Conservation (phyloP, 2,329 filamentous ascomycete species). For the Penicillium aurantiogriseum region DNA sequence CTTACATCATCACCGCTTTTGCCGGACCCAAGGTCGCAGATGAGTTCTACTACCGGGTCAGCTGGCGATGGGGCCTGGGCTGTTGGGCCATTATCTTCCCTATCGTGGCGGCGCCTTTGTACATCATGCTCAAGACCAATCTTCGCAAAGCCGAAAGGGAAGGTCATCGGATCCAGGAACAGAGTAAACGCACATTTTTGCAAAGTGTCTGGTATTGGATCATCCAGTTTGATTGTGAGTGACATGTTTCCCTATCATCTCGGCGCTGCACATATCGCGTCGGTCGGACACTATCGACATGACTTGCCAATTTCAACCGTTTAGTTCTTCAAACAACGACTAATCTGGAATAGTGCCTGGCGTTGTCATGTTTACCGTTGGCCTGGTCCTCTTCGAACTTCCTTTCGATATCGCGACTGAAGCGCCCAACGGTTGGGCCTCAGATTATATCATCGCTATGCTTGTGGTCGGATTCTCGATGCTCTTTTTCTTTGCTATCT, state of each 20-base stretch:
- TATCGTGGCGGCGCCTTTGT: slow-evolving; percentile 53
- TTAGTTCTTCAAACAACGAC: neutral
- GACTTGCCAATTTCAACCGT: neutral
- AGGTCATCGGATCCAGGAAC: slow-evolving; percentile 48
- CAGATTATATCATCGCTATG: slow-evolving; percentile 49
- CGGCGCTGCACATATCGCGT: too few relatives aligned
- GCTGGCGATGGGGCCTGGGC: slow-evolving; percentile 61
- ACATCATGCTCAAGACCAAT: slow-evolving; percentile 52
- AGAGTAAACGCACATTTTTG: slow-evolving; percentile 43
- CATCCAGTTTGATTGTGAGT: slow-evolving; percentile 56
- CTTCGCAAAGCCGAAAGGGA: slow-evolving; percentile 53
- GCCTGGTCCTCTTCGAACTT: slow-evolving; percentile 61
- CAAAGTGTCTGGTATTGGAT: slow-evolving; percentile 53
- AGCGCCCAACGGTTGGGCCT: slow-evolving; percentile 38
- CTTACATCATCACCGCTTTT: slow-evolving; percentile 61
- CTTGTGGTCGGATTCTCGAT: slow-evolving; percentile 53
- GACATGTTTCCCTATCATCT: neutral
- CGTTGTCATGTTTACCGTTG: slow-evolving; percentile 56
- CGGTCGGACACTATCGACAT: neutral
- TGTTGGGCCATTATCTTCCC: slow-evolving; percentile 59
- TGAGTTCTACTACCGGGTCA: slow-evolving; percentile 48
- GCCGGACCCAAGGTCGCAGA: slow-evolving; percentile 51
- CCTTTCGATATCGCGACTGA: slow-evolving; percentile 55
- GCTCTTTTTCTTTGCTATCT: slow-evolving; percentile 53
- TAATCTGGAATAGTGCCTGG: slow-evolving; percentile 46